Conservation (phyloP, 768 basidiomycete species). For the Pleurotus ostreatus region DNA sequence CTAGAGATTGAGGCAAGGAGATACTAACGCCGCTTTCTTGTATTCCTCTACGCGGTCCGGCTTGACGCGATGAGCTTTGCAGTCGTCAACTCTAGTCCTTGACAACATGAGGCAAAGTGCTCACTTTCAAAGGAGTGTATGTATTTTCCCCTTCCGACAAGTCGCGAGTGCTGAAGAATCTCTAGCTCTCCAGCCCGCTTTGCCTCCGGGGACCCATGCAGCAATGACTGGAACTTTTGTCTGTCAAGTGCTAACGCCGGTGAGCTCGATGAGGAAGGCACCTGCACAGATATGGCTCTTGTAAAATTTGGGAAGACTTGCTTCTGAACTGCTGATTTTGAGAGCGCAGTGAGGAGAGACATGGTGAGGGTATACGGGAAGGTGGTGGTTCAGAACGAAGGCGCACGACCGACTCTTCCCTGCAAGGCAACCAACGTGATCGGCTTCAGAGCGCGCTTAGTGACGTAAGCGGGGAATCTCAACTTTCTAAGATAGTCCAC, state of each 20-base stretch:
- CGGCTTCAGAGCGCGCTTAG: slow-evolving; percentile 6
- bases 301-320: slow-evolving; percentile 23
- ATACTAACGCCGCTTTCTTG: slow-evolving; percentile 78
- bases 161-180: slow-evolving; percentile 75
- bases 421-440: slow-evolving; percentile 1
- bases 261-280: slow-evolving; percentile 17
- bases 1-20: not conserved
- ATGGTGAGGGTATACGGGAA: slow-evolving; percentile 12
- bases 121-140: slow-evolving; percentile 86
- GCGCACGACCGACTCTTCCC: not conserved
- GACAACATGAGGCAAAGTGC: slow-evolving; percentile 19
- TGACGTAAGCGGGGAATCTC: slow-evolving; percentile 26
- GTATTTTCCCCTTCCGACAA: slow-evolving; percentile 93
- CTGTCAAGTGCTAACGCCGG: slow-evolving; percentile 17
- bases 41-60: slow-evolving; percentile 81
- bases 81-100: not conserved
- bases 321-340: slow-evolving; percentile 24
- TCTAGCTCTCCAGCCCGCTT: slow-evolving; percentile 77
- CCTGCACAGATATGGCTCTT: slow-evolving; percentile 64
- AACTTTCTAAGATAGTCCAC: too few relatives aligned
- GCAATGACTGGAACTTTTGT: slow-evolving; percentile 54
- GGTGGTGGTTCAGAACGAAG: slow-evolving; percentile 3
- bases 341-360: slow-evolving; percentile 27
- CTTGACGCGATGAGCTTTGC: slow-evolving; percentile 78
- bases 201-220: slow-evolving; percentile 94